Evolutionary conservation across 208 protist species (phyloP).

Genomic region (Novymonas esmeraldas): DNA sequence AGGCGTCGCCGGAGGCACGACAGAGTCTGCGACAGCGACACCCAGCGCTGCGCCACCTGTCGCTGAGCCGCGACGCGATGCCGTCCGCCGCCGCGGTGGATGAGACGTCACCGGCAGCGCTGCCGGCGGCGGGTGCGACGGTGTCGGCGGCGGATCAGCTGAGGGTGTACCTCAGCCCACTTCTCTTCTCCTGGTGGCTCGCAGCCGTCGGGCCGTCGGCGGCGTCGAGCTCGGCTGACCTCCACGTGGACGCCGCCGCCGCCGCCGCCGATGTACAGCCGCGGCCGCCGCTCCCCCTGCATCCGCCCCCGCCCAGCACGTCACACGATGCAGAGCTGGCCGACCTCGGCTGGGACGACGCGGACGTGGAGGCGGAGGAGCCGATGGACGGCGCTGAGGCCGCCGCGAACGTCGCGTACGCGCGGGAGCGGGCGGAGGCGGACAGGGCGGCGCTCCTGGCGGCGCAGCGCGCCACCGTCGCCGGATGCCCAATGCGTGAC

Average conservation of each 20-base stretch:
- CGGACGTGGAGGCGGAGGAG: background rate
- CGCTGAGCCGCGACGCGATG: background rate
- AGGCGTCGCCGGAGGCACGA: conserved; percentile 19
- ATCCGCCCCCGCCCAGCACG: too few relatives aligned
- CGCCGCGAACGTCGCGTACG: conserved; percentile 15
- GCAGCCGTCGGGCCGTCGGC: background rate
- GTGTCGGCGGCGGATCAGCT: background rate
- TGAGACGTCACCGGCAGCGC: background rate
- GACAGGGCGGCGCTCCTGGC: conserved; percentile 5
- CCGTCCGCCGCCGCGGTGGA: background rate
- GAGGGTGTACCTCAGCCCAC: conserved; percentile 5
- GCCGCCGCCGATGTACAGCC: background rate
- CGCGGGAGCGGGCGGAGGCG: background rate
- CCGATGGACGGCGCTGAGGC: background rate
- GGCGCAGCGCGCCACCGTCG: conserved; percentile 15
- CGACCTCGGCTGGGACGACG: background rate
- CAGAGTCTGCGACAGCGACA: conserved; percentile 28
- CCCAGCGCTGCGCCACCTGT: conserved; percentile 23
- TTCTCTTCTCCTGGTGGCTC: conserved; percentile 19
- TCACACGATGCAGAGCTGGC: background rate
- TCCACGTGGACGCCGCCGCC: background rate
- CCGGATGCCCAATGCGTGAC: conserved; percentile 17
- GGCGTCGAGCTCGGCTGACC: background rate
- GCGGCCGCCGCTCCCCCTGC: background rate
- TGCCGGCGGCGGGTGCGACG: background rate